A percentile compares a stretch with the other conserved stretches of the same genome.
phyloP scores from a whole-genome alignment of 1,139 yeast genomes.

The Diutina siamensis region DNA sequence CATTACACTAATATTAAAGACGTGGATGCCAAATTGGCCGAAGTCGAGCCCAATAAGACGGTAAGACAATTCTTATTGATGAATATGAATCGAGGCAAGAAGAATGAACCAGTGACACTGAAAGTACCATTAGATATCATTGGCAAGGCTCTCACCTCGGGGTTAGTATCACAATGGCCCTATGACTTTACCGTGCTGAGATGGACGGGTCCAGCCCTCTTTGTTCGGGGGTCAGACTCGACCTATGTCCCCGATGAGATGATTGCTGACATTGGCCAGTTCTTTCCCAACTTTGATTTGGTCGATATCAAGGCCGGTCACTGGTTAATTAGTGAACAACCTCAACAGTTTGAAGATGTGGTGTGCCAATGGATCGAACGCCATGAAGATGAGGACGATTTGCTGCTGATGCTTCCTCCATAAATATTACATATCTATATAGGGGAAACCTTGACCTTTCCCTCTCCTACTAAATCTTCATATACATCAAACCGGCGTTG shows the following conservation, averaged over 20 bases:
- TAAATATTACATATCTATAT: background rate
- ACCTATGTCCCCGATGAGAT: slow-evolving; percentile 80
- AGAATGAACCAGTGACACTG: slow-evolving; percentile 24
- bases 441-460: background rate
- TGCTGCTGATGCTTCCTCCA: slow-evolving; percentile 6
- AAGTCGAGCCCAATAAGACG: slow-evolving; percentile 46
- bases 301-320: slow-evolving; percentile 79
- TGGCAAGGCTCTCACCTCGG: slow-evolving; percentile 49
- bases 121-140: slow-evolving; percentile 64
- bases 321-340: slow-evolving; percentile 81
- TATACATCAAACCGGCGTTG: slow-evolving; percentile 86
- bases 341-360: slow-evolving; percentile 49
- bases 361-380: slow-evolving; percentile 52
- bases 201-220: slow-evolving; percentile 64
- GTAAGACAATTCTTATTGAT: slow-evolving; percentile 76
- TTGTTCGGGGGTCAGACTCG: slow-evolving; percentile 71
- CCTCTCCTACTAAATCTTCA: slow-evolving; percentile 26
- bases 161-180: slow-evolving; percentile 71
- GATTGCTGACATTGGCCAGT: slow-evolving; percentile 60
- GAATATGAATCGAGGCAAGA: slow-evolving; percentile 42
- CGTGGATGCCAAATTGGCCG: slow-evolving; percentile 52
- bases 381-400: slow-evolving; percentile 35
- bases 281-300: slow-evolving; percentile 69
- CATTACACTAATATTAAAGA: slow-evolving; percentile 45
- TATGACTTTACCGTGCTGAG: slow-evolving; percentile 42